Conservation (phyloP, 352 stramenopile species). For the Pythium dissimile region DNA sequence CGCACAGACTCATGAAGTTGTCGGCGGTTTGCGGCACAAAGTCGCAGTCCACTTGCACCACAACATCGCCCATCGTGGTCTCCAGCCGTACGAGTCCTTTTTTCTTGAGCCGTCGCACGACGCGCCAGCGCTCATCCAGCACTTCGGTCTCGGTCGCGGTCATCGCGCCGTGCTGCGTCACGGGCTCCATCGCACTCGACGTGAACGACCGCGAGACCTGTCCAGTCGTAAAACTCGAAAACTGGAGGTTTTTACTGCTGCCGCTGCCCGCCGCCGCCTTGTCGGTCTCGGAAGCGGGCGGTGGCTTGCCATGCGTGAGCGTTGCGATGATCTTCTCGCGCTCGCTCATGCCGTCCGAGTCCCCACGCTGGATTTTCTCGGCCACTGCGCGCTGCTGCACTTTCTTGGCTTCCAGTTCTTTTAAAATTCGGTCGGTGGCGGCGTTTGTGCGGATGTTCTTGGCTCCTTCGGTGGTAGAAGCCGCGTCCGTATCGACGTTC, state of each 20-base stretch:
- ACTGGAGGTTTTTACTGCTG: constrained; percentile 40
- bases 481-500: constrained; percentile 9
- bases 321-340: constrained; percentile 77
- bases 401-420: constrained; percentile 73
- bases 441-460: constrained; percentile 80
- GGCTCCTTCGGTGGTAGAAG: neutral
- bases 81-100: constrained; percentile 97
- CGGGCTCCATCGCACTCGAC: constrained; percentile 85
- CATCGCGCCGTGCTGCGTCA: constrained; percentile 55
- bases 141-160: constrained; percentile 56
- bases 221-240: constrained; percentile 87
- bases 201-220: constrained; percentile 93
- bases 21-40: constrained; percentile 94
- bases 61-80: constrained; percentile 93
- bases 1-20: constrained; percentile 96
- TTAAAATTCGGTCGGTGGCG: constrained; percentile 77
- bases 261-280: neutral
- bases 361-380: constrained; percentile 55
- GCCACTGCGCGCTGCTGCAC: constrained; percentile 61
- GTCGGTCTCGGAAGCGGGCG: neutral
- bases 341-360: constrained; percentile 52
- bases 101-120: constrained; percentile 90
- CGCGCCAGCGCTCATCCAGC: constrained; percentile 79
- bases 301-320: constrained; percentile 42
- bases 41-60: constrained; percentile 96